Evolutionary conservation across 176 grass and related monocot genomes (phyloP).

Genomic region (Poa annua): DNA sequence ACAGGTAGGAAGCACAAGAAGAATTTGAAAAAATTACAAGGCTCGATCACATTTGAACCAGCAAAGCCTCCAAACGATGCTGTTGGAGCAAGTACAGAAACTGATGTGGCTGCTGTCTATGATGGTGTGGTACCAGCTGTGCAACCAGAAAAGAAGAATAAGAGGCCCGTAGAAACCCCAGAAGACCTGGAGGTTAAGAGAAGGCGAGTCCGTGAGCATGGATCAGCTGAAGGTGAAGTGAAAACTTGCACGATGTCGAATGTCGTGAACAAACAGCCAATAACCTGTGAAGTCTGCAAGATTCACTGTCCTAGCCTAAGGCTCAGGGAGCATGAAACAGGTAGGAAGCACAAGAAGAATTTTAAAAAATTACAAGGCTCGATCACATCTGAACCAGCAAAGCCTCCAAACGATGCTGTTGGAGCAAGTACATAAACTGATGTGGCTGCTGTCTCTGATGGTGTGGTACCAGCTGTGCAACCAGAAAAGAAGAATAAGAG

Average conservation of each 20-base stretch:
- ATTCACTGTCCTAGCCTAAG: no score
- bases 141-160: constrained; percentile 53
- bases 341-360: constrained; percentile 78
- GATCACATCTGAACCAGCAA: constrained; percentile 42
- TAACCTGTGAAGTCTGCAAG: no score
- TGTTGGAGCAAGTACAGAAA: constrained; percentile 8
- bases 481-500: constrained; percentile 53
- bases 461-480: constrained; percentile 24
- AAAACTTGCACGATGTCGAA: constrained; percentile 67
- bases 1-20: constrained; percentile 77
- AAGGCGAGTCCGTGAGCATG: constrained; percentile 56
- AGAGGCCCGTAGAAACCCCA: constrained; percentile 28
- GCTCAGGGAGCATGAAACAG: constrained; percentile 1
- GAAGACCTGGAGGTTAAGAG: constrained; percentile 72
- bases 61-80: constrained; percentile 23
- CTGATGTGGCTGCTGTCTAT: neutral
- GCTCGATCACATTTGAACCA: constrained; percentile 46
- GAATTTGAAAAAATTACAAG: constrained; percentile 72
- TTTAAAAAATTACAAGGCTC: constrained; percentile 46
- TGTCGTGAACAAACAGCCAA: constrained; percentile 20
- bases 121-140: constrained; percentile 25
- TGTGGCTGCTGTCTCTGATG: neutral
- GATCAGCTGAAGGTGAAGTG: constrained; percentile 54
- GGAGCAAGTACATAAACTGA: no score
- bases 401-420: no score